Evolutionary conservation across 768 basidiomycete genomes (phyloP), one percentile per base, ranked within the genome.

Genomic region (Boletales sp.): DNA sequence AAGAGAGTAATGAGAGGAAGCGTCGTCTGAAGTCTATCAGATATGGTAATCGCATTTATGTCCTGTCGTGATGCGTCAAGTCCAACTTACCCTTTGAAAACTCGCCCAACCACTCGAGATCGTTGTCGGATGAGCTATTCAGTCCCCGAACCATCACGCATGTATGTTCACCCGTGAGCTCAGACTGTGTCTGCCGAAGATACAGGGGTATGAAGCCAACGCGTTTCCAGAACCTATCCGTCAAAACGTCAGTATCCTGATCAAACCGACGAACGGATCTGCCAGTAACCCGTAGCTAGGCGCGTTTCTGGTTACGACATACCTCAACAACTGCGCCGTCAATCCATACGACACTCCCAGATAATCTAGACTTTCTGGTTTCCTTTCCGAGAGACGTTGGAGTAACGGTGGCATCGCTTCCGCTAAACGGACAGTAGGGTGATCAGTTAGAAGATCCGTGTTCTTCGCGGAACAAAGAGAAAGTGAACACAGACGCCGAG

Each of bases 321-420:
- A 86, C 86, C 87, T 75, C 36, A 98, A 78, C 1, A 98, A 75
- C 55, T 81, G 85, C 6, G 90, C 79, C 0, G 94, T 97, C 44
- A 99, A 73, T 7, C 96, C 96, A 64, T 95, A 99, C 13, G 93
- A 95, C 3, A 97, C 95, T 40, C 96, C 95, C 7, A 99, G 75
- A 62, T 95, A 99, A 68, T 98, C 95, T 19, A 99, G 75, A 30
- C 70, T 75, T 63, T 97, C 94, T 0, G 95, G 95, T 66, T 86
- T 89, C 31, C 88, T 80, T 64, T 97, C 94, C 2, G 89, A 83
- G 5, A 98, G 77, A 4, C 93, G 83, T 60, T 94, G 92, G 2
- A 99, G 78, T 5, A 99, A 78, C 1, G 95, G 94, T 0, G 94
- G 94, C 91, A 98, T 96, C 36, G 81, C 78, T 7, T 77, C 71